Percentiles rank a stretch among this genome's conserved stretches.
phyloP scores from a whole-genome alignment of 306 rosid genomes.

The Cercis canadensis region DNA sequence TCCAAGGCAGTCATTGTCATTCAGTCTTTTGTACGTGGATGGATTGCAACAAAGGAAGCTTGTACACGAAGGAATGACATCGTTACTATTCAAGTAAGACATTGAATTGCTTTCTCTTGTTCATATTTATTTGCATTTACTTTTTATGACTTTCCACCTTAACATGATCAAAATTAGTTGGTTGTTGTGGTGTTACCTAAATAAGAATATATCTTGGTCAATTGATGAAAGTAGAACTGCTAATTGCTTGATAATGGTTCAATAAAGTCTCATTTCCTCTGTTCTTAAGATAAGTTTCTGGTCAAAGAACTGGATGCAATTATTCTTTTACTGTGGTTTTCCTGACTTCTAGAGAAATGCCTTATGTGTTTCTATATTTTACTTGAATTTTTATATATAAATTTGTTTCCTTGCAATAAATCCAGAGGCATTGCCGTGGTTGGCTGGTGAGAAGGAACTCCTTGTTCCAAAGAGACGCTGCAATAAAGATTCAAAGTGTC shows the following conservation, averaged over 20 bases:
- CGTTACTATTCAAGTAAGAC: conserved; percentile 76
- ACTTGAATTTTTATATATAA: conserved; percentile 10
- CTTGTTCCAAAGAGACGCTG: conserved; percentile 58
- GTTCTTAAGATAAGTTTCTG: conserved; percentile 5
- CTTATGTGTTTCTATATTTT: not conserved
- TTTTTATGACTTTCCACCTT: conserved; percentile 7
- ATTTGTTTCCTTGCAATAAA: conserved; percentile 26
- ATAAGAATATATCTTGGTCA: not conserved
- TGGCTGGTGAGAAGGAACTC: conserved; percentile 64
- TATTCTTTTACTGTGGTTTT: conserved; percentile 5
- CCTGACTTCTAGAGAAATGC: conserved; percentile 14
- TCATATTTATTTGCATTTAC: conserved; percentile 15
- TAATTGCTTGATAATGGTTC: not conserved
- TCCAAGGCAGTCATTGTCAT: conserved; percentile 57
- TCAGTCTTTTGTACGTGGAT: conserved; percentile 73
- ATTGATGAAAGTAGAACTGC: not conserved
- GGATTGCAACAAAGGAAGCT: conserved; percentile 66
- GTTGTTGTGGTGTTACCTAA: not conserved
- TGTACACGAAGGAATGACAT: conserved; percentile 52
- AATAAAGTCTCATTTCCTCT: conserved; percentile 10
- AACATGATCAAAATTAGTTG: not conserved
- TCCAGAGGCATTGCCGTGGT: conserved; percentile 74
- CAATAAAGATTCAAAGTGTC: conserved; percentile 64
- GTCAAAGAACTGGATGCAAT: conserved; percentile 26
- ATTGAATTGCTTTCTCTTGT: conserved; percentile 16